phyloP scores from a whole-genome alignment of 768 basidiomycete species.

The Boletus barrowsii region DNA sequence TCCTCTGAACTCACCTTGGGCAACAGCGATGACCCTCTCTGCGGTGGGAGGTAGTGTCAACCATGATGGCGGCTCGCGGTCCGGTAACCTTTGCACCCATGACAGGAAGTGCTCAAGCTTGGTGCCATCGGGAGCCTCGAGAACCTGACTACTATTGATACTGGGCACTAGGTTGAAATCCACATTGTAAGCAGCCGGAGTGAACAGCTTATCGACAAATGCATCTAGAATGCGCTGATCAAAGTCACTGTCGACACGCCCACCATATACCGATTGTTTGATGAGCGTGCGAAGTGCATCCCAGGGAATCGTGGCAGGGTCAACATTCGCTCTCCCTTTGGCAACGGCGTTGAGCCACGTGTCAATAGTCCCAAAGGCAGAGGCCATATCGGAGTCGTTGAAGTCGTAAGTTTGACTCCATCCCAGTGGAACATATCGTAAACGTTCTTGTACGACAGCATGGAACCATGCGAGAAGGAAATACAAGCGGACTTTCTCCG shows the following conservation, averaged over 20 bases:
- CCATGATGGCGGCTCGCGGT: slow-evolving; percentile 93
- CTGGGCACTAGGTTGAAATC: slow-evolving; percentile 86
- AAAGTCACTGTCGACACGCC: slow-evolving; percentile 90
- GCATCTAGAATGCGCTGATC: slow-evolving; percentile 91
- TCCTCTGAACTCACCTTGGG: slow-evolving; percentile 62
- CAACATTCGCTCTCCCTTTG: slow-evolving; percentile 87
- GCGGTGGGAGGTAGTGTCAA: slow-evolving; percentile 89
- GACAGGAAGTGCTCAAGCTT: slow-evolving; percentile 86
- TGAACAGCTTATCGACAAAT: slow-evolving; percentile 91
- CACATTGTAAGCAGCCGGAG: slow-evolving; percentile 83
- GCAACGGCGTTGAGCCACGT: slow-evolving; percentile 79
- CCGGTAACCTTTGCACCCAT: slow-evolving; percentile 88
- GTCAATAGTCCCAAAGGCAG: slow-evolving; percentile 90
- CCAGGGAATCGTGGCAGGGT: slow-evolving; percentile 93
- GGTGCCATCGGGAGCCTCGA: slow-evolving; percentile 86
- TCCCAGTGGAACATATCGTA: slow-evolving; percentile 92
- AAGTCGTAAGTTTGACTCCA: slow-evolving; percentile 98
- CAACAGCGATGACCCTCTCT: slow-evolving; percentile 86
- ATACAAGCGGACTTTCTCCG: slow-evolving; percentile 89
- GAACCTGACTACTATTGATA: slow-evolving; percentile 49
- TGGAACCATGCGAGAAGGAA: slow-evolving; percentile 99
- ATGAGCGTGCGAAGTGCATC: slow-evolving; percentile 88
- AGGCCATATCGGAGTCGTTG: slow-evolving; percentile 97
- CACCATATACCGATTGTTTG: slow-evolving; percentile 96
- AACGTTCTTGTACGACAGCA: slow-evolving; percentile 92